Percentiles rank a stretch among this genome's conserved stretches.
These are phyloP conservation scores for Coniosporium apollinis DNA, from an alignment of 495 filamentous ascomycete species.

Conservation along the genomic window DNA sequence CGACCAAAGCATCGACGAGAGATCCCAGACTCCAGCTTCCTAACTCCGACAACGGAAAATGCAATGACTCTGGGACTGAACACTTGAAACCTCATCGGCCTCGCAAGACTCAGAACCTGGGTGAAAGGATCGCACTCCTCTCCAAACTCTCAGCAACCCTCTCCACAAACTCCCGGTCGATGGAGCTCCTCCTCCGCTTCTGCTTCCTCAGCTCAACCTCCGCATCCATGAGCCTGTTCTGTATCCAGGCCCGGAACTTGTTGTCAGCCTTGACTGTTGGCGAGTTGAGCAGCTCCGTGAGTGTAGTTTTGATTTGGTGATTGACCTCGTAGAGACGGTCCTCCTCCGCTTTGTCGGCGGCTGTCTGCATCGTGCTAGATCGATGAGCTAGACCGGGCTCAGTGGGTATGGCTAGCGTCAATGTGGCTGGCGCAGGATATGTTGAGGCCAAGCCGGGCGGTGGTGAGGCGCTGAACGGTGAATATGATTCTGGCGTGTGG, in stretches of 20 bases:
- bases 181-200: slow-evolving; percentile 14
- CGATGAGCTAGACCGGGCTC: slow-evolving; percentile 6
- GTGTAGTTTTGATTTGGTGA: slow-evolving; percentile 43
- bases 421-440: background rate
- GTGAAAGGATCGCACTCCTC: background rate
- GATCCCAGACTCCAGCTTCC: background rate
- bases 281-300: slow-evolving; percentile 51
- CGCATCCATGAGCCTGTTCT: slow-evolving; percentile 44
- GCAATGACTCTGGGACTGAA: background rate
- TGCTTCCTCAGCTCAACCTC: slow-evolving; percentile 37
- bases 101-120: background rate
- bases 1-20: background rate
- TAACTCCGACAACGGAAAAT: background rate
- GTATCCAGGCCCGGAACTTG: slow-evolving; percentile 44
- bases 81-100: background rate
- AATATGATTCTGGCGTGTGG: slow-evolving; percentile 6
- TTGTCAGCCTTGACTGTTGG: slow-evolving; percentile 35
- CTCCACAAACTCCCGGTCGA: background rate
- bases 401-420: slow-evolving; percentile 2
- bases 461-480: slow-evolving; percentile 1
- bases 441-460: slow-evolving; percentile 3
- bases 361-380: slow-evolving; percentile 9
- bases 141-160: background rate
- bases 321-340: slow-evolving; percentile 41
- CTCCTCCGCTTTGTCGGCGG: slow-evolving; percentile 33